Evolutionary conservation across 176 grass and related monocot species (phyloP).

Genomic region (Aegilops tauschii): DNA sequence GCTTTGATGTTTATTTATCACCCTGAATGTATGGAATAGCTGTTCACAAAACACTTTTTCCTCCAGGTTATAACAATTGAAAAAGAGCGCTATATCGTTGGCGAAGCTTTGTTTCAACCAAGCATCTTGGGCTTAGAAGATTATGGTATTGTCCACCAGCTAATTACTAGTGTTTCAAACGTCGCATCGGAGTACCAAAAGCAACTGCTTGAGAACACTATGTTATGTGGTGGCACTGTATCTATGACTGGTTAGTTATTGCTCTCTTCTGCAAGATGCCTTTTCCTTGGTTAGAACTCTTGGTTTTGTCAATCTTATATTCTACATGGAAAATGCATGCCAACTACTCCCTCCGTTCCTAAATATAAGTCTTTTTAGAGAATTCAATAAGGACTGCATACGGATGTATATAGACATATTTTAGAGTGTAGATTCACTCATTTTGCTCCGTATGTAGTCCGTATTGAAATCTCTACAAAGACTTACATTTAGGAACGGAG

Average conservation of each 20-base stretch:
- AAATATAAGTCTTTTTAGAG: too few species aligned
- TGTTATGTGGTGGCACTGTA: conserved; percentile 82
- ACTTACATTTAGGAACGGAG: too few species aligned
- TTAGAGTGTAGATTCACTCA: too few species aligned
- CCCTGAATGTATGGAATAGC: background rate
- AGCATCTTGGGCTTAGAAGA: conserved; percentile 84
- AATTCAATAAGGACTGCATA: too few species aligned
- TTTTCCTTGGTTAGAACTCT: conserved; percentile 4
- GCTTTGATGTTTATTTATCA: background rate
- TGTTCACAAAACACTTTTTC: background rate
- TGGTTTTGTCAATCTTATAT: conserved; percentile 12
- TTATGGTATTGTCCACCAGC: conserved; percentile 90
- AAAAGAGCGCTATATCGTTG: conserved; percentile 77
- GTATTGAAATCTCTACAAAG: too few species aligned
- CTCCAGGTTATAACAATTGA: conserved; percentile 80
- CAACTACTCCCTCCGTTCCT: background rate
- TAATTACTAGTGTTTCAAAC: conserved; percentile 75
- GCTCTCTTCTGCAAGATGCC: conserved; percentile 11
- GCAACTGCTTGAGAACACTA: conserved; percentile 90
- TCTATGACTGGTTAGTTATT: conserved; percentile 78
- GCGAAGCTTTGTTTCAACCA: conserved; percentile 98
- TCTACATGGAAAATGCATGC: background rate
- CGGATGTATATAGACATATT: too few species aligned
- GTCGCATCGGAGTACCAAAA: conserved; percentile 89
- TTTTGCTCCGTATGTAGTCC: too few species aligned